Conservation (phyloP, 495 filamentous ascomycete genomes). For the Aspergillus cristatus region DNA sequence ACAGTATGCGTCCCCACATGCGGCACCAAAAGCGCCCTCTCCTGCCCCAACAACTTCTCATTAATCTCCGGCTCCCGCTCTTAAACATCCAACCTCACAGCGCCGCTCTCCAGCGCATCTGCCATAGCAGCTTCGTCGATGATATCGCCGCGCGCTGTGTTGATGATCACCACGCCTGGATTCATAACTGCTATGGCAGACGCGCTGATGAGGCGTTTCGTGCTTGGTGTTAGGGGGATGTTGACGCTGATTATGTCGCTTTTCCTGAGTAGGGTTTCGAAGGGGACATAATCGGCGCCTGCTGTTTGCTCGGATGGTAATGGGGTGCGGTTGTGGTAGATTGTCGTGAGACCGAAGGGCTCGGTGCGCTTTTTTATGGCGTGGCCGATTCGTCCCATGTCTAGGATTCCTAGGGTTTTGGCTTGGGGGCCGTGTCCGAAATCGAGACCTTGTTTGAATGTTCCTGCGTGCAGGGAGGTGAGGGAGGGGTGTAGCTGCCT, state of each 20-base stretch:
- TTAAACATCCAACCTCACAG: not conserved
- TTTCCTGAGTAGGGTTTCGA: conserved; percentile 44
- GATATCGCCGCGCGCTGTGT: conserved; percentile 48
- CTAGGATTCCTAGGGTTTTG: conserved; percentile 52
- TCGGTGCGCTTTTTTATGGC: conserved; percentile 20
- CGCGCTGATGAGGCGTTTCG: conserved; percentile 41
- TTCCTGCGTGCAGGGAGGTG: conserved; percentile 34
- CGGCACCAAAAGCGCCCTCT: conserved; percentile 2
- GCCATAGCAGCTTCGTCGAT: conserved; percentile 49
- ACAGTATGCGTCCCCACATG: conserved; percentile 6
- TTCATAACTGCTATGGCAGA: conserved; percentile 49
- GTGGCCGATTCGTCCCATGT: conserved; percentile 66
- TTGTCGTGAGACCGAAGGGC: conserved; percentile 42
- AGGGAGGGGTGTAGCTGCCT: conserved; percentile 33
- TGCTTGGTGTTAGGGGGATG: conserved; percentile 46
- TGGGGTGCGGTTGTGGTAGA: conserved; percentile 45
- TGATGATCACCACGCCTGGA: conserved; percentile 47
- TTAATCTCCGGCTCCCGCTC: not conserved
- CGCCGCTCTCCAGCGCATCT: conserved; percentile 16
- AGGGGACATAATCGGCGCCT: conserved; percentile 44
- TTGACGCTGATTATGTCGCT: conserved; percentile 57
- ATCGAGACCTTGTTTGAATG: conserved; percentile 31
- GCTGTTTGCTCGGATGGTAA: conserved; percentile 25
- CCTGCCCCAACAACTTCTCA: not conserved
- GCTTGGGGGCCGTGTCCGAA: conserved; percentile 44